Evolutionary conservation across 1,139 yeast genomes (phyloP), one percentile per base, ranked within the genome.

Genomic region (Protomyces macrosporus): DNA sequence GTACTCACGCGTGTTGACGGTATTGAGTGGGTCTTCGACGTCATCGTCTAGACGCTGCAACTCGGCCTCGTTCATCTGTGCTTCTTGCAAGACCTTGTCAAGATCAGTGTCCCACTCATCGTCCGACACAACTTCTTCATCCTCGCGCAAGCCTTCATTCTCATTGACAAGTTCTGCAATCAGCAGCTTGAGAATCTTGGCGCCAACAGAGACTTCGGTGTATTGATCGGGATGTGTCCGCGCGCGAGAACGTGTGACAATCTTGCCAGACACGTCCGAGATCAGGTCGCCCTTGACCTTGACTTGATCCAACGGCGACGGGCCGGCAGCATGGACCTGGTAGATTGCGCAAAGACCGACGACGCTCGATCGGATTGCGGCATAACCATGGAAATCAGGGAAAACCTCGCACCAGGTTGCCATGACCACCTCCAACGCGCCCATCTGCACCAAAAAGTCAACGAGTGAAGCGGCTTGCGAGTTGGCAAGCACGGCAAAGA

Each of bases 381-480:
- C 57, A 37, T 65, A 60, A 6, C 67, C 65, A 16, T 62, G 65
- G 42, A 65, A 61, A 45, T 56, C 64, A 35, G 59, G 56, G 33
- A 65, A 56, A 23, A 65, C 64, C 39, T 65, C 67, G 37, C 63
- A 65, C 67, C 67, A 65, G 34, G 65, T 58, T 35, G 54, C n/a
- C 63, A 65, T 56, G n/a, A 65, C 52, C 12, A 59, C 45, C n/a
- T 65, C 65, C 6, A 65, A 39, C 6, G 65, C 67, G 2, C 53
- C 34, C 32, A 51, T 45, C 6, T 45, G 59, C 14, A 23, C 50
- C 57, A 65, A 48, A 40, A 65, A 65, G 30, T 60, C 56, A 9
- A 65, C 54, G 3, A 60, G 36, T 4, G 55, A 53, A 12, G 42
- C 45, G 9, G 67, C 58, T 37, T 65, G 63, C 39, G 60, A 30